These are phyloP conservation scores for Allium cepa DNA, from an alignment of 106 monocot species.

Conservation along the genomic window DNA sequence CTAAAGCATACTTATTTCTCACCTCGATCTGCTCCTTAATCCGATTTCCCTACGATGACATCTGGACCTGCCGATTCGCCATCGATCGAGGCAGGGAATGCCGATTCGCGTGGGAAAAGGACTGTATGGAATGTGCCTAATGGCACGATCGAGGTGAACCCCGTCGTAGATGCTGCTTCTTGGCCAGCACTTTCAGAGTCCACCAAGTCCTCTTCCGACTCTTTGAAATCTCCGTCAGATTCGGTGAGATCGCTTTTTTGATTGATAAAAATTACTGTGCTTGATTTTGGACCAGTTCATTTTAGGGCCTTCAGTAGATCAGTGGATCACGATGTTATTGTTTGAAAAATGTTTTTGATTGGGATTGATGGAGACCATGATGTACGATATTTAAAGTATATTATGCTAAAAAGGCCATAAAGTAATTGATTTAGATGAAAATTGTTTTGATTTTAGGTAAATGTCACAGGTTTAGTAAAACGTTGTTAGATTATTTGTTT, in stretches of 20 bases:
- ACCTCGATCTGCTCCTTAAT: neutral
- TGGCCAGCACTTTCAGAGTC: slow-evolving; percentile 88
- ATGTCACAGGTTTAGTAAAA: too few species aligned
- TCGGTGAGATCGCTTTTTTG: slow-evolving; percentile 19
- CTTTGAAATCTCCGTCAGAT: slow-evolving; percentile 18
- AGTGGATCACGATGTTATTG: too few species aligned
- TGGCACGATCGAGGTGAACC: slow-evolving; percentile 34
- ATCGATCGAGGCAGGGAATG: slow-evolving; percentile 13
- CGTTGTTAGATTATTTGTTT: too few species aligned
- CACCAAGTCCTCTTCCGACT: slow-evolving; percentile 31
- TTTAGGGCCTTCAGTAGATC: too few species aligned
- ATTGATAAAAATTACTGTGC: too few species aligned
- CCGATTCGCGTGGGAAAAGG: slow-evolving; percentile 27
- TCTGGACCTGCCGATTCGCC: slow-evolving; percentile 1
- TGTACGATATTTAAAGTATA: too few species aligned
- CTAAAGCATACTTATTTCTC: neutral
- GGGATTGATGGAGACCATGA: too few species aligned
- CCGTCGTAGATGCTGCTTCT: slow-evolving; percentile 50
- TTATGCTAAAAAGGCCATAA: too few species aligned
- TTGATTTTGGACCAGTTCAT: too few species aligned
- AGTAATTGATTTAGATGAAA: too few species aligned
- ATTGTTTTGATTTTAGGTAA: too few species aligned
- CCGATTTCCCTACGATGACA: neutral
- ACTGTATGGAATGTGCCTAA: slow-evolving; percentile 65
- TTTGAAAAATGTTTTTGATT: too few species aligned